A percentile compares a stretch with the other conserved stretches of the same genome.
Evolutionary conservation across 2,329 filamentous ascomycete species (phyloP).

Genomic region (Acarospora socialis): DNA sequence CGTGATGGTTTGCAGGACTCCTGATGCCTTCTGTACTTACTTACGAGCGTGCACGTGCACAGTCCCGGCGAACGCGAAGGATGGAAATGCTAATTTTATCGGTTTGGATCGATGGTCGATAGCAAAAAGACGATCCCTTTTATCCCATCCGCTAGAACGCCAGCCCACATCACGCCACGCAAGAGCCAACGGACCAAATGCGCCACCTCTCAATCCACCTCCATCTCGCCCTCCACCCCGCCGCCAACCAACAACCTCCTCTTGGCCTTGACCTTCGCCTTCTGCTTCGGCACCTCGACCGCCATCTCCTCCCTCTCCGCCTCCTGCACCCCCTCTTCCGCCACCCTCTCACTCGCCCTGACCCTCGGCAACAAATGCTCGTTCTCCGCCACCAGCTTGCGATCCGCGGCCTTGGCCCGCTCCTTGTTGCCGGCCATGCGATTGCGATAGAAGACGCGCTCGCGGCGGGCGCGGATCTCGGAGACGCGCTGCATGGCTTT

Average conservation of each 20-base stretch:
- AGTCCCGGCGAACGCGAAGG: no score
- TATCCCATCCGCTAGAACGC: no score
- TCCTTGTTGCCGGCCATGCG: slow-evolving; percentile 85
- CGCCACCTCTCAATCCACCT: slow-evolving; percentile 13
- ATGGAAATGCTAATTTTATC: no score
- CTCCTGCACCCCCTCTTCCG: slow-evolving; percentile 44
- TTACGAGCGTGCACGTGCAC: no score
- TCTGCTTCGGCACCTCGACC: slow-evolving; percentile 7
- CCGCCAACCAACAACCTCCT: slow-evolving; percentile 11
- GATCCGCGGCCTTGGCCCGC: slow-evolving; percentile 61
- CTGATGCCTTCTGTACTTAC: no score
- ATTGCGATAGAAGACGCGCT: slow-evolving; percentile 86
- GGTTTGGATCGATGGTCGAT: no score
- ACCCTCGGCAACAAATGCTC: slow-evolving; percentile 76
- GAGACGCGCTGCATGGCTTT: slow-evolving; percentile 81
- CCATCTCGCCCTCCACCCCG: slow-evolving; percentile 12
- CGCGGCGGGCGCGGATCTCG: slow-evolving; percentile 70
- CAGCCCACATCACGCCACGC: no score
- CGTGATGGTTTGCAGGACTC: no score
- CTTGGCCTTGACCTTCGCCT: slow-evolving; percentile 9
- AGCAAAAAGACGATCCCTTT: no score
- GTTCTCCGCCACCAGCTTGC: slow-evolving; percentile 82
- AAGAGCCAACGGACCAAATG: no score
- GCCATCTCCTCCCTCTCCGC: slow-evolving; percentile 33
- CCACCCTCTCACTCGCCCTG: slow-evolving; percentile 47